Percentiles rank a stretch among this genome's conserved stretches.
These are phyloP conservation scores for Ganoderma boninense DNA, from an alignment of 1,284 basidiomycete genomes.

Conservation along the genomic window DNA sequence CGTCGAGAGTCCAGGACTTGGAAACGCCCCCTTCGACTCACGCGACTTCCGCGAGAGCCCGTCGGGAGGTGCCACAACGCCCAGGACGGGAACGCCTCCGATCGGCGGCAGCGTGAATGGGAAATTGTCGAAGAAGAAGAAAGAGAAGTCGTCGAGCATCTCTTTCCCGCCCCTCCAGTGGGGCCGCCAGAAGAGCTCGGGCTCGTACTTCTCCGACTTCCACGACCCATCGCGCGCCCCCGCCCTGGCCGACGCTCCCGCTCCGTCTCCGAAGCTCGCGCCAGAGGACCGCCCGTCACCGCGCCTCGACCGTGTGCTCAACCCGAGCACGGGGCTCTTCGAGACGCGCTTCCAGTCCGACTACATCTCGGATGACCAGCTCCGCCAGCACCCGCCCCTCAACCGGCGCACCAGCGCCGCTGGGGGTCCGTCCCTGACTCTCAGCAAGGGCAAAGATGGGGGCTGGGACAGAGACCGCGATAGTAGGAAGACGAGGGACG, in stretches of 20 bases:
- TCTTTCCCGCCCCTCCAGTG: conserved; percentile 72
- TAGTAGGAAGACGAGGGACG: conserved; percentile 7
- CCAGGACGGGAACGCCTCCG: conserved; percentile 6
- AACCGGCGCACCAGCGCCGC: conserved; percentile 14
- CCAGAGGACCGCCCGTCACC: conserved; percentile 33
- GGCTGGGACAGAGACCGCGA: neutral
- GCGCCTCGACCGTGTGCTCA: conserved; percentile 29
- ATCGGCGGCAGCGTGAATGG: conserved; percentile 6
- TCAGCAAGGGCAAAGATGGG: neutral
- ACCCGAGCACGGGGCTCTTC: conserved; percentile 45
- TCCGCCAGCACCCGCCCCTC: conserved; percentile 37
- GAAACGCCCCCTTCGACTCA: conserved; percentile 37
- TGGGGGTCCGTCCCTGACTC: neutral
- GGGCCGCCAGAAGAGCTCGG: conserved; percentile 57
- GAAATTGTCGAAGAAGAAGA: conserved; percentile 56
- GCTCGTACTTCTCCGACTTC: conserved; percentile 60
- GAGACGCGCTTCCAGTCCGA: conserved; percentile 50
- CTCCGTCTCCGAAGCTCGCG: conserved; percentile 11
- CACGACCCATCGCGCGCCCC: conserved; percentile 42
- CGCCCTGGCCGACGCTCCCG: conserved; percentile 18
- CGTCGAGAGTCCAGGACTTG: conserved; percentile 51
- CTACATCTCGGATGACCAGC: conserved; percentile 39
- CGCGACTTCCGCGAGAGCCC: conserved; percentile 18
- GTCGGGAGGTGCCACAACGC: neutral
- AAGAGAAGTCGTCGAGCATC: conserved; percentile 48